Evolutionary conservation across 352 stramenopile species (phyloP).

Genomic region (Globisporangium nagaii): DNA sequence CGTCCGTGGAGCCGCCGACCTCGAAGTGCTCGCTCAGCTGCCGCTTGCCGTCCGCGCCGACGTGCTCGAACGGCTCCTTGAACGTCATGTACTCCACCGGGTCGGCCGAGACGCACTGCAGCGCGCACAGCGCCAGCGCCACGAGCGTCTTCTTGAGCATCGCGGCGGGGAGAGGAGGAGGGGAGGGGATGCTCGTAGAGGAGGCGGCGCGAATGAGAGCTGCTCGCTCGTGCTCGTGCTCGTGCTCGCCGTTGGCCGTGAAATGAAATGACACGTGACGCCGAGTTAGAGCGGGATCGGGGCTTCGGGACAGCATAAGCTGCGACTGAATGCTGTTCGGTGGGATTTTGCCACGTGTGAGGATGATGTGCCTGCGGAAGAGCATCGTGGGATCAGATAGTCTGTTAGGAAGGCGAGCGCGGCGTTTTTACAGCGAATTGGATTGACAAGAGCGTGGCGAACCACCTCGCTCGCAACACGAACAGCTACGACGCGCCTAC

Average conservation of each 20-base stretch:
- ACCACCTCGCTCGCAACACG: no score
- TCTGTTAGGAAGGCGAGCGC: no score
- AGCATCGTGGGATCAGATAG: no score
- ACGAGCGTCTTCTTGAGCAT: constrained; percentile 16
- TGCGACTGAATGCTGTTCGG: no score
- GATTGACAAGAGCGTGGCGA: no score
- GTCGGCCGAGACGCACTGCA: constrained; percentile 6
- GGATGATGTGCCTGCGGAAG: background rate
- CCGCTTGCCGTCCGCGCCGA: constrained; percentile 46
- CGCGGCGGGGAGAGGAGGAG: background rate
- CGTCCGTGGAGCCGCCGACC: constrained; percentile 54
- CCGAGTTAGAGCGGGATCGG: no score
- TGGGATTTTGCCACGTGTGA: background rate
- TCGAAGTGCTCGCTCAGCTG: constrained; percentile 52
- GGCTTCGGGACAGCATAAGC: no score
- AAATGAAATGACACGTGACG: no score
- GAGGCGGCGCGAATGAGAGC: no score
- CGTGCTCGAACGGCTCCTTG: constrained; percentile 52
- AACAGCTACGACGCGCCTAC: no score
- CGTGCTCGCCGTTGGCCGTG: no score
- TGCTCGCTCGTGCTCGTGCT: background rate
- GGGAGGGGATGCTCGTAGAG: background rate
- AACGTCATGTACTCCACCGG: constrained; percentile 33
- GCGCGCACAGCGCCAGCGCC: constrained; percentile 17
- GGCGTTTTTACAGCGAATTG: no score